These are phyloP conservation scores for Populus trichocarpa DNA, from an alignment of 441 rosid species.

Conservation along the genomic window DNA sequence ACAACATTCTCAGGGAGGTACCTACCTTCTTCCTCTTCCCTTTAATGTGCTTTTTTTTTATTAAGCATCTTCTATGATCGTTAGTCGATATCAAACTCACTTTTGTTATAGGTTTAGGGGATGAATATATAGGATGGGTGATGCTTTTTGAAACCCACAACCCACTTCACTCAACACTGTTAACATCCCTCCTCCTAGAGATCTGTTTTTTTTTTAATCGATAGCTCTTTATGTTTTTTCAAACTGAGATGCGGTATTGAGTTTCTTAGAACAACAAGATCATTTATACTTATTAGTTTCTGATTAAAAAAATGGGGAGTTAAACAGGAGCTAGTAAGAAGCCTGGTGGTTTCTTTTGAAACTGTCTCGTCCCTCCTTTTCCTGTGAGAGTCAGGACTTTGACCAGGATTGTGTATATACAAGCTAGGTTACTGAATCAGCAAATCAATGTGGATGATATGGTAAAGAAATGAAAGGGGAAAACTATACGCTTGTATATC, in stretches of 20 bases:
- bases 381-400: background rate
- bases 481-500: background rate
- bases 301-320: too few species aligned
- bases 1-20: conserved; percentile 83
- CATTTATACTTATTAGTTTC: too few species aligned
- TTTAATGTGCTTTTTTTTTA: too few species aligned
- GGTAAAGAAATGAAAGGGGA: background rate
- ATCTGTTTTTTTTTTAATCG: too few species aligned
- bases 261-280: too few species aligned
- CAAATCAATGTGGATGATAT: background rate
- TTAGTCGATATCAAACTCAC: background rate
- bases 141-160: background rate
- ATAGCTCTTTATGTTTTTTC: background rate
- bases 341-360: too few species aligned
- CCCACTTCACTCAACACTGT: background rate
- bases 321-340: too few species aligned
- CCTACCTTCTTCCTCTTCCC: background rate
- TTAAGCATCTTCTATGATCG: background rate
- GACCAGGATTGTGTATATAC: background rate
- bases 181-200: background rate
- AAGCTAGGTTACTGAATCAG: background rate
- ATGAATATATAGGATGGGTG: background rate
- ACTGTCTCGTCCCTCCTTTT: background rate
- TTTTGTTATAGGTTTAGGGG: background rate
- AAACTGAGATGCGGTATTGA: too few species aligned